Evolutionary conservation across 305 asterid genomes (phyloP).

Genomic region (Fraxinus velutina): DNA sequence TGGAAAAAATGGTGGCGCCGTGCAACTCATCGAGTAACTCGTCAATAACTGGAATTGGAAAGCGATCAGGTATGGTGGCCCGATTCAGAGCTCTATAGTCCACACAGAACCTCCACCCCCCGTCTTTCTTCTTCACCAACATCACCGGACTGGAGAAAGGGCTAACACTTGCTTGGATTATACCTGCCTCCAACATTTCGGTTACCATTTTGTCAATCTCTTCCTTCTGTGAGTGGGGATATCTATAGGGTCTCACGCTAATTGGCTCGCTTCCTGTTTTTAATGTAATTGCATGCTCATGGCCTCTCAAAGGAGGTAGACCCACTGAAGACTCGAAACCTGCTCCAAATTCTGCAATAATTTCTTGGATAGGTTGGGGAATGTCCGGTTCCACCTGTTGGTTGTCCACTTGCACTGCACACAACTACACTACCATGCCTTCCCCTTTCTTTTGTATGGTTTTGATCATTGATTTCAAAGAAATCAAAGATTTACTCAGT

Average conservation of each 20-base stretch:
- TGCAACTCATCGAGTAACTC: too few species aligned
- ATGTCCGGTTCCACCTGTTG: fast-evolving
- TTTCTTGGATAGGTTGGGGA: background rate
- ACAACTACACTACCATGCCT: background rate
- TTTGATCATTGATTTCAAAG: background rate
- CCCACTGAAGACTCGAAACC: background rate
- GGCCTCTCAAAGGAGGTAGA: background rate
- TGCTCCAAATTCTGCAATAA: background rate
- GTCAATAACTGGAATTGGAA: too few species aligned
- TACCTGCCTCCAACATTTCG: background rate
- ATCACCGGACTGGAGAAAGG: background rate
- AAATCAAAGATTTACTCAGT: background rate
- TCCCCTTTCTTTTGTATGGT: background rate
- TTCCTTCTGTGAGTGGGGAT: background rate
- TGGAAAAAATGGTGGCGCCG: too few species aligned
- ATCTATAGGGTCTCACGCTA: background rate
- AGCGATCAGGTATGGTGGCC: too few species aligned
- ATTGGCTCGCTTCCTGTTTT: background rate
- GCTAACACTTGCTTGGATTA: background rate
- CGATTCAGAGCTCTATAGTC: too few species aligned
- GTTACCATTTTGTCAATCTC: background rate
- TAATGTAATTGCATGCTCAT: background rate
- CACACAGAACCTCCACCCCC: background rate
- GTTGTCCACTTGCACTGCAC: background rate
- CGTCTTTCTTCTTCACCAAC: background rate